Conservation (phyloP, 371 early-diverging fungal genomes). For the Mucor indicus region DNA sequence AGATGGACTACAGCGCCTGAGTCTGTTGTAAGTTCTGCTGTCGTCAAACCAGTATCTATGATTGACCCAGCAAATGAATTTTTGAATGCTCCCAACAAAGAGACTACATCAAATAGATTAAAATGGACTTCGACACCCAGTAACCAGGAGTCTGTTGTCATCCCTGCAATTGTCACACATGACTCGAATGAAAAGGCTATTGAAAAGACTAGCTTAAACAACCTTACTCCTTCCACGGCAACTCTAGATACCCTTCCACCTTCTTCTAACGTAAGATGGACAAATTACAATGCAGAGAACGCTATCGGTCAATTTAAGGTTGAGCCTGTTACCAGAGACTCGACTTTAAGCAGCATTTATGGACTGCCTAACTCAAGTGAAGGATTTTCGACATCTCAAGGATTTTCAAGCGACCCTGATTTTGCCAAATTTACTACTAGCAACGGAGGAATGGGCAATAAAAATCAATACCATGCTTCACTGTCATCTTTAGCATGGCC, state of each 20-base stretch:
- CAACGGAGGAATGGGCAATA: neutral
- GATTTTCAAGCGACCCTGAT: slow-evolving; percentile 34
- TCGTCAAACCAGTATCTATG: slow-evolving; percentile 13
- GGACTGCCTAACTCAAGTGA: slow-evolving; percentile 1
- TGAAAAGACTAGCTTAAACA: neutral
- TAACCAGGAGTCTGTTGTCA: neutral
- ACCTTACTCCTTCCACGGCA: neutral
- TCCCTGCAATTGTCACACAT: neutral
- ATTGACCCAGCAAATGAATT: neutral
- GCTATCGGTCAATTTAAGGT: slow-evolving; percentile 43
- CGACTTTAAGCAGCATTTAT: neutral
- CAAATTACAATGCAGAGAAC: slow-evolving; percentile 33
- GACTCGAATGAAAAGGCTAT: too few relatives aligned
- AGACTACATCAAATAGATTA: slow-evolving; percentile 8
- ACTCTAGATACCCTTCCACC: neutral
- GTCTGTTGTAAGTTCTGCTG: slow-evolving; percentile 21
- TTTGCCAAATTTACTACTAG: slow-evolving; percentile 1
- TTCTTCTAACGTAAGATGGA: slow-evolving; percentile 20
- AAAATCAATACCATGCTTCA: slow-evolving; percentile 7
- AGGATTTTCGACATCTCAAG: slow-evolving; percentile 3
- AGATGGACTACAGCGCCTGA: neutral
- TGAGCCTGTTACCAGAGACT: slow-evolving; percentile 10
- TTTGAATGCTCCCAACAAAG: too few relatives aligned
- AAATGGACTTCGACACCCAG: slow-evolving; percentile 8
- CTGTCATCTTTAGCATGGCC: slow-evolving; percentile 3